Percentiles rank a stretch among this genome's conserved stretches.
These are phyloP conservation scores for Periconia macrospinosa DNA, from an alignment of 2,329 filamentous ascomycete genomes.

Conservation along the genomic window DNA sequence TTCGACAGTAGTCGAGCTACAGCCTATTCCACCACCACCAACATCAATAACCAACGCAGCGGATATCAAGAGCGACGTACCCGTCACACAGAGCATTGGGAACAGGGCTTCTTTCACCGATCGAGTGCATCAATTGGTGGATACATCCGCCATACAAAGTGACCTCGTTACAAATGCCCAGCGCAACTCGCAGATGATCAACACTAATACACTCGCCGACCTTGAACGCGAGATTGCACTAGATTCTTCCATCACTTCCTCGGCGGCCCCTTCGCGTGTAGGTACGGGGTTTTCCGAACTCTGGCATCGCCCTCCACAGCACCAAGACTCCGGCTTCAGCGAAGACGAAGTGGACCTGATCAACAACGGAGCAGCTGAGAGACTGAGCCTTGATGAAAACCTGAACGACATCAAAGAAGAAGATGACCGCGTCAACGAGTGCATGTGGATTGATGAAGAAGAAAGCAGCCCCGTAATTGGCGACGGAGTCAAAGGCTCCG, in stretches of 20 bases:
- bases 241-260: constrained; percentile 28
- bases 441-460: constrained; percentile 30
- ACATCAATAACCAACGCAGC: neutral
- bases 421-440: constrained; percentile 24
- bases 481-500: constrained; percentile 18
- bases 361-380: constrained; percentile 15
- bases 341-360: constrained; percentile 20
- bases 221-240: constrained; percentile 36
- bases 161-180: neutral
- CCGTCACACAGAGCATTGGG: constrained; percentile 11
- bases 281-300: constrained; percentile 27
- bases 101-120: constrained; percentile 39
- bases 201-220: constrained; percentile 26
- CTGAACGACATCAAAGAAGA: constrained; percentile 11
- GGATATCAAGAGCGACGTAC: constrained; percentile 11
- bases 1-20: constrained; percentile 23
- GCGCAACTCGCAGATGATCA: constrained; percentile 16
- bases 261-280: constrained; percentile 25
- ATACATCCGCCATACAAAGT: neutral
- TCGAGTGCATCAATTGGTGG: constrained; percentile 33
- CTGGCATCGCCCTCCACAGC: constrained; percentile 34
- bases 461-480: constrained; percentile 11
- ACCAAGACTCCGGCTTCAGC: constrained; percentile 41
- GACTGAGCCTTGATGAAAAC: constrained; percentile 10
- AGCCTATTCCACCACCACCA: constrained; percentile 16